A percentile compares a stretch with the other conserved stretches of the same genome.
These are phyloP conservation scores for Phytophthora palmivora DNA, from an alignment of 352 stramenopile genomes.

Conservation along the genomic window DNA sequence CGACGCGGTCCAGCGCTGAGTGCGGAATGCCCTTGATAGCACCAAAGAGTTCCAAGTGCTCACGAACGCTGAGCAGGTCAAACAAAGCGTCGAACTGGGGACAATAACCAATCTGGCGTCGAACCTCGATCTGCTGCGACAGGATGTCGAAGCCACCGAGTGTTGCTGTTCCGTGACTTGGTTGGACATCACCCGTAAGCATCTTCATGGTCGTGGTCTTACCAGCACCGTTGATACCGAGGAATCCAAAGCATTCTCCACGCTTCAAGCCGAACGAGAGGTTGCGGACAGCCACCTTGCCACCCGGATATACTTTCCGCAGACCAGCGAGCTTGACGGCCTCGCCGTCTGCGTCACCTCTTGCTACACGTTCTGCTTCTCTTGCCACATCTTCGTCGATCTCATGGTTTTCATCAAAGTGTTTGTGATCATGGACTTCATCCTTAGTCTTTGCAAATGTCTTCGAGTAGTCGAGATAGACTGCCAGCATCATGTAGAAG, in stretches of 20 bases:
- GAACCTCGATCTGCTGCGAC: constrained; percentile 66
- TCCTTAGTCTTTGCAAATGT: constrained; percentile 66
- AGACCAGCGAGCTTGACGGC: constrained; percentile 56
- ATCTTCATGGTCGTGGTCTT: constrained; percentile 96
- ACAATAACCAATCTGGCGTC: constrained; percentile 90
- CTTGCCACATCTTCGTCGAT: constrained; percentile 55
- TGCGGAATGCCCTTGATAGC: constrained; percentile 87
- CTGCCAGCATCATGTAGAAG: constrained; percentile 35
- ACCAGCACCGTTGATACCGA: constrained; percentile 94
- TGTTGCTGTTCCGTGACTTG: constrained; percentile 47
- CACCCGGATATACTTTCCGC: constrained; percentile 78
- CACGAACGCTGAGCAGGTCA: constrained; percentile 83
- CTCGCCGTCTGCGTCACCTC: constrained; percentile 32
- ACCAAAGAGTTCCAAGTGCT: constrained; percentile 91
- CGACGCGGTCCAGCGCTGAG: constrained; percentile 78
- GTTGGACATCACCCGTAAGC: constrained; percentile 86
- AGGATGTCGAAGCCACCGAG: constrained; percentile 40
- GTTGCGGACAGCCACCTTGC: constrained; percentile 81
- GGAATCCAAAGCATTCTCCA: constrained; percentile 94
- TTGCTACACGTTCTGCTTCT: constrained; percentile 44
- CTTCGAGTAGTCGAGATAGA: constrained; percentile 66
- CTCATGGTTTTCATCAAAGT: no score
- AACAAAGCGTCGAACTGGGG: constrained; percentile 90
- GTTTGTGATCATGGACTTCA: no score
- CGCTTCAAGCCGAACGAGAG: constrained; percentile 77